Conservation (phyloP, 139 green algal genomes). For the Diplosphaera chodatii region DNA sequence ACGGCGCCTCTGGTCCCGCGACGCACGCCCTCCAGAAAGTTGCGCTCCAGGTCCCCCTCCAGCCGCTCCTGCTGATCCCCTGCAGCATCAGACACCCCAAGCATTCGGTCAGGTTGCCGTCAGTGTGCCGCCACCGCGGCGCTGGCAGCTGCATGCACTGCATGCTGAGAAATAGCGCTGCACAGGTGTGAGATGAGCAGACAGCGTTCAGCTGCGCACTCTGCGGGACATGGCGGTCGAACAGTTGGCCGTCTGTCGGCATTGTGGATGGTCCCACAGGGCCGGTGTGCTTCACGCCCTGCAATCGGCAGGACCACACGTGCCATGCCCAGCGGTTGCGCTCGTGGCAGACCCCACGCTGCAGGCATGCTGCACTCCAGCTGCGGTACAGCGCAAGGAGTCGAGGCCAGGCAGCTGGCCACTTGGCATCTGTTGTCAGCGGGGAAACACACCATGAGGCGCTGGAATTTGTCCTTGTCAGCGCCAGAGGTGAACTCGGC, state of each 20-base stretch:
- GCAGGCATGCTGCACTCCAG: too few relatives aligned
- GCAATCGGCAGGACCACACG: too few relatives aligned
- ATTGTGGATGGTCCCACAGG: too few relatives aligned
- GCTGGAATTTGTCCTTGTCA: slow-evolving; percentile 31
- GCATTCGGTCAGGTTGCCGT: too few relatives aligned
- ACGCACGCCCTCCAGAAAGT: slow-evolving; percentile 32
- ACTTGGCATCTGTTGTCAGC: too few relatives aligned
- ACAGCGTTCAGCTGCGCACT: neutral
- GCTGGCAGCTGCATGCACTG: too few relatives aligned
- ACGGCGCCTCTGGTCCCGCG: slow-evolving; percentile 31
- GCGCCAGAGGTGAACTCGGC: slow-evolving; percentile 21
- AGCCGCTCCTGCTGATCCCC: slow-evolving; percentile 29
- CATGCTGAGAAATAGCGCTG: too few relatives aligned
- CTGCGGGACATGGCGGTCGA: neutral
- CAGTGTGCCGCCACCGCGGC: too few relatives aligned
- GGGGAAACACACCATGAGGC: slow-evolving; percentile 27
- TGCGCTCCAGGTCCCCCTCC: slow-evolving; percentile 29
- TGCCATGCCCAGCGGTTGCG: too few relatives aligned
- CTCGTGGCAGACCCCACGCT: too few relatives aligned
- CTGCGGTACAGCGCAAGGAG: too few relatives aligned
- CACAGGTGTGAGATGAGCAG: neutral
- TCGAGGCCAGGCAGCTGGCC: too few relatives aligned
- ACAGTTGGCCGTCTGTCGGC: neutral
- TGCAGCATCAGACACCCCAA: slow-evolving; percentile 1
- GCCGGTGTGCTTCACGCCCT: neutral